Conservation (phyloP, 2,329 filamentous ascomycete genomes). For the Penicillium glabrum region DNA sequence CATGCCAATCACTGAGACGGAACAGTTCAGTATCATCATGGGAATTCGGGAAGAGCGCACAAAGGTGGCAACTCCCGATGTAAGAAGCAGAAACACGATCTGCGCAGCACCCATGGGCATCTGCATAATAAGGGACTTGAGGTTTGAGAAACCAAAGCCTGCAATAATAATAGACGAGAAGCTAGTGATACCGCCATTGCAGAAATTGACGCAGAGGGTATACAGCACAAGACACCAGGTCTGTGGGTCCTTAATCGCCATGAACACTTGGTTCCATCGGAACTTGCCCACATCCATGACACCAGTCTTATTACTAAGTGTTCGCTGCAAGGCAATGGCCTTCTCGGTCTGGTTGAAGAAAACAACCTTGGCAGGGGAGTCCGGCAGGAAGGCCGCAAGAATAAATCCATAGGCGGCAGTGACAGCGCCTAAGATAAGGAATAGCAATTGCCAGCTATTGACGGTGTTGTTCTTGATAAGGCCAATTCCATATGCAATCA, state of each 20-base stretch:
- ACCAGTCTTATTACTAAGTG: conserved; percentile 53
- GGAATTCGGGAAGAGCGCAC: conserved; percentile 28
- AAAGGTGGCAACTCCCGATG: conserved; percentile 27
- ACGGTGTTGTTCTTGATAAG: conserved; percentile 18
- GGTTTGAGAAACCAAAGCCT: conserved; percentile 40
- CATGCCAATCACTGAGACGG: conserved; percentile 28
- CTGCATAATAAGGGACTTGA: conserved; percentile 36
- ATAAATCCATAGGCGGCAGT: conserved; percentile 26
- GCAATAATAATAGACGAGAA: conserved; percentile 37
- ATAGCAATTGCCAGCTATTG: conserved; percentile 31
- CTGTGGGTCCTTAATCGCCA: conserved; percentile 30
- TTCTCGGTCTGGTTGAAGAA: conserved; percentile 45
- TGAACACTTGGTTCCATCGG: conserved; percentile 43
- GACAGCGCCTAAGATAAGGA: conserved; percentile 31
- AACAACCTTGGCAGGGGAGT: conserved; percentile 16
- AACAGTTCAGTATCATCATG: conserved; percentile 30
- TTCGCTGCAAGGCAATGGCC: conserved; percentile 53
- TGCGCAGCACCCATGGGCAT: conserved; percentile 38
- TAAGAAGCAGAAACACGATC: conserved; percentile 33
- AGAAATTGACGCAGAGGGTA: conserved; percentile 33
- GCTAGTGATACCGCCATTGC: conserved; percentile 36
- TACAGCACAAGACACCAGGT: conserved; percentile 35
- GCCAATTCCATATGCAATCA: conserved; percentile 32
- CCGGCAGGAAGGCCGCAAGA: conserved; percentile 17
- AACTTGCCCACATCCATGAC: conserved; percentile 53